Evolutionary conservation across 768 basidiomycete genomes (phyloP).

Genomic region (Naganishia vishniacii): DNA sequence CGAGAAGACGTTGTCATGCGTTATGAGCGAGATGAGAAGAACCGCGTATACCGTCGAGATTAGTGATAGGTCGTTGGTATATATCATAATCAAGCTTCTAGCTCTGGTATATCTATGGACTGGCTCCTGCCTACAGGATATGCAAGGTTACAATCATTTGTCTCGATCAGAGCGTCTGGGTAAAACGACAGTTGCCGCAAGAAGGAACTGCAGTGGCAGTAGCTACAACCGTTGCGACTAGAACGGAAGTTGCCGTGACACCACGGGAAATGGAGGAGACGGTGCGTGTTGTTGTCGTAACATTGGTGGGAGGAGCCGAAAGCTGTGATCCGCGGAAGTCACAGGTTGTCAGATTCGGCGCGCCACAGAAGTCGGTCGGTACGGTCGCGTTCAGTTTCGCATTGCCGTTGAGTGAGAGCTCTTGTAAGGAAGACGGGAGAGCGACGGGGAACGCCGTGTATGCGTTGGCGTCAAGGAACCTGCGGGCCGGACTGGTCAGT

Average conservation of each 20-base stretch:
- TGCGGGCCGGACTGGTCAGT: neutral
- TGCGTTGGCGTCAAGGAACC: slow-evolving; percentile 43
- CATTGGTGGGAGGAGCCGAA: slow-evolving; percentile 4
- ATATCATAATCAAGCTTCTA: neutral
- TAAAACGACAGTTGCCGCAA: slow-evolving; percentile 31
- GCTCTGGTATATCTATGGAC: neutral
- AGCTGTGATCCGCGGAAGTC: slow-evolving; percentile 41
- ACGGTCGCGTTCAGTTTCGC: slow-evolving; percentile 38
- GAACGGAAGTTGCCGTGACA: slow-evolving; percentile 2
- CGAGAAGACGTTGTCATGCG: slow-evolving; percentile 27
- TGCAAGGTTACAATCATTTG: neutral
- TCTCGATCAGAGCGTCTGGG: neutral
- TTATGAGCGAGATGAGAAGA: slow-evolving; percentile 17
- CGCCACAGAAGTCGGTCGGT: slow-evolving; percentile 35
- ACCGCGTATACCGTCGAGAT: slow-evolving; percentile 13
- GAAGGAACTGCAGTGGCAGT: slow-evolving; percentile 5
- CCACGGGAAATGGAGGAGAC: neutral
- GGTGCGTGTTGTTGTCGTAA: slow-evolving; percentile 18
- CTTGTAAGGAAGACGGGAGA: slow-evolving; percentile 38
- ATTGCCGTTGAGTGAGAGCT: slow-evolving; percentile 43
- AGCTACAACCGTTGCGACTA: slow-evolving; percentile 6
- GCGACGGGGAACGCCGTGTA: slow-evolving; percentile 37
- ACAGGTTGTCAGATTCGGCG: slow-evolving; percentile 35
- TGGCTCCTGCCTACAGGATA: neutral
- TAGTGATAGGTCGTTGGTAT: neutral